Base-by-base conservation (phyloP, 2,329 filamentous ascomycete species). In the Penicillium olsonii region DNA sequence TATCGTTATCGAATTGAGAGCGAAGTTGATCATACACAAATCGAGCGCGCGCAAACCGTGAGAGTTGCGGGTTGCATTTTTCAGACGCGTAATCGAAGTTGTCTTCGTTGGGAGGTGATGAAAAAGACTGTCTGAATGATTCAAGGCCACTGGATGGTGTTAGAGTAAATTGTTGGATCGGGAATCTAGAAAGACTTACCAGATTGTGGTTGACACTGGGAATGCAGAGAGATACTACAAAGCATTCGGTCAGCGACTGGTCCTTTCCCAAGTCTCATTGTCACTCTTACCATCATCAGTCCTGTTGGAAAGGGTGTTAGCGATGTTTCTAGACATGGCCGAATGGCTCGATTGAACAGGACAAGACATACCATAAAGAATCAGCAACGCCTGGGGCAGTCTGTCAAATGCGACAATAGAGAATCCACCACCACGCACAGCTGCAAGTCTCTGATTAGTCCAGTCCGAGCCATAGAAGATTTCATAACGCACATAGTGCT, bases 81-180 rank as follows among this genome's bases (percentile, higher is more conserved):
- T 62, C 57, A 24, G 57, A 50, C 35, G 64, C 43, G 26, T 65
- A 61, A 24, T 60, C 53, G 10, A 61, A 53, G 33, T 68, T 35
- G 6, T 52, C 50, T 12, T 55, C 48, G 18, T 53, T 50, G 5
- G 57, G 54, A 70, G 24, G 70, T 68, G 0, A 84, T 84, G 2
- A 88, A 72, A 0, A 81, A 84, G 6, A 76, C 61, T 89, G 84
- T 63, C 88, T 85, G 62, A 88, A 89, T 22, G 87, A 82, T 61
- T 88, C 88, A 31, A 84, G 86, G 63, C 85, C 83, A 24, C 85
- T 80, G 20, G 14, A 15, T 7, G 8, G 26, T 34, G 35, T 55
- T 37, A 57, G 54, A 18, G 37, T 15, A 18, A 11, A 4, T 3
- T 31, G 20, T 22, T 18, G 17, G 2, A 4, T 17, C 9, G 14